phyloP scores from a whole-genome alignment of 306 rosid genomes.

The Vicia villosa region DNA sequence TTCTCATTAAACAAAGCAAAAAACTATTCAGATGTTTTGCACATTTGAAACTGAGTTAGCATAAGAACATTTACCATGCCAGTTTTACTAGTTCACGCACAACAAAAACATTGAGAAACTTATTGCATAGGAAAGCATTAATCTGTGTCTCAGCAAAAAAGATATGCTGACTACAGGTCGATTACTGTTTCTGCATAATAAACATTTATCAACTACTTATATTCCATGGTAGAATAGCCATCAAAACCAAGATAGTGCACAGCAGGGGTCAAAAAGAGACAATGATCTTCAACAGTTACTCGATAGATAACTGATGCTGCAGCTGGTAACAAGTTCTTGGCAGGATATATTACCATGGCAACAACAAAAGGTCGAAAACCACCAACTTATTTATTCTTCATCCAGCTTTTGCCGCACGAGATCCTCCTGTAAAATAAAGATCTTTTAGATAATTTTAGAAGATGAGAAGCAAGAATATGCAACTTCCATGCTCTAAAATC shows the following conservation, averaged over 20 bases:
- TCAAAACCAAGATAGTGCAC: slow-evolving; percentile 34
- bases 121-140: slow-evolving; percentile 37
- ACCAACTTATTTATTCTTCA: slow-evolving; percentile 43
- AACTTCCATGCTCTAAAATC: slow-evolving; percentile 10
- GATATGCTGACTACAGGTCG: slow-evolving; percentile 45
- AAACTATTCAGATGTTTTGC: slow-evolving; percentile 26
- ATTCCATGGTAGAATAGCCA: slow-evolving; percentile 43
- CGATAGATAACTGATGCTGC: slow-evolving; percentile 53
- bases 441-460: slow-evolving; percentile 36
- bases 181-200: slow-evolving; percentile 36
- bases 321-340: slow-evolving; percentile 52
- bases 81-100: slow-evolving; percentile 32
- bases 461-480: slow-evolving; percentile 22
- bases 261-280: slow-evolving; percentile 42
- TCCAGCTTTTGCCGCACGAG: slow-evolving; percentile 52
- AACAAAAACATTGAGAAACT: slow-evolving; percentile 15
- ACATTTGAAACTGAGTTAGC: slow-evolving; percentile 22
- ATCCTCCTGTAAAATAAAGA: slow-evolving; percentile 51
- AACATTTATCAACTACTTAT: slow-evolving; percentile 34
- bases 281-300: slow-evolving; percentile 39
- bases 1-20: slow-evolving; percentile 9
- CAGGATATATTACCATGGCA: slow-evolving; percentile 45
- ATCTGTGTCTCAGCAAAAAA: slow-evolving; percentile 44
- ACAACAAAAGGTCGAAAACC: slow-evolving; percentile 17
- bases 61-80: slow-evolving; percentile 28